Percentiles rank a stretch among this genome's conserved stretches.
These are phyloP conservation scores for Parathielavia appendiculata DNA, from an alignment of 495 filamentous ascomycete species.

Conservation along the genomic window DNA sequence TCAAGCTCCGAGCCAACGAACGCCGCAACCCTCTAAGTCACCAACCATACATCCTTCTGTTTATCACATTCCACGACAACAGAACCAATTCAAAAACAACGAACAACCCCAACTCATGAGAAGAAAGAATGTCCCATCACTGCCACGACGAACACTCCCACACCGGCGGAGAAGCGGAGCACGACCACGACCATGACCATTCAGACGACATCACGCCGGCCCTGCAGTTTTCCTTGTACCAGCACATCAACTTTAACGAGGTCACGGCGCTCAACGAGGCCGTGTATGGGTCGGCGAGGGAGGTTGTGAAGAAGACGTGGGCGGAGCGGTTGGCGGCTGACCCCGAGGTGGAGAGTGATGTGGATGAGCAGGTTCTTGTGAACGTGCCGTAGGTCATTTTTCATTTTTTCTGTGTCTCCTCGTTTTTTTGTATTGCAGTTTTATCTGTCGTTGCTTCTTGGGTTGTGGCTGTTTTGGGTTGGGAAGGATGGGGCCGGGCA, in stretches of 20 bases:
- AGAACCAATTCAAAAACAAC: background rate
- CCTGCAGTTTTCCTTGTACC: constrained; percentile 79
- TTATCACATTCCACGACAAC: too few species aligned
- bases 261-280: constrained; percentile 84
- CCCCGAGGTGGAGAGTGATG: constrained; percentile 75
- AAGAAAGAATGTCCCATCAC: constrained; percentile 39
- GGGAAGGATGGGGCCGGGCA: too few species aligned
- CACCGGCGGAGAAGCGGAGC: constrained; percentile 12
- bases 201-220: constrained; percentile 88
- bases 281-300: constrained; percentile 58
- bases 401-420: constrained; percentile 14
- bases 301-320: constrained; percentile 87
- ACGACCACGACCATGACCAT: constrained; percentile 60
- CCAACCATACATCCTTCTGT: background rate
- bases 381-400: constrained; percentile 69
- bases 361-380: constrained; percentile 90
- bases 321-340: constrained; percentile 62
- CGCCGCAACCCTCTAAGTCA: background rate
- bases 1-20: background rate
- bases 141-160: constrained; percentile 41
- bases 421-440: background rate
- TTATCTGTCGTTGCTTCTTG: constrained; percentile 8
- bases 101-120: background rate
- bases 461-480: background rate
- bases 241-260: constrained; percentile 82